phyloP scores from a whole-genome alignment of 1,284 basidiomycete genomes.

The Coriolopsis trogii region DNA sequence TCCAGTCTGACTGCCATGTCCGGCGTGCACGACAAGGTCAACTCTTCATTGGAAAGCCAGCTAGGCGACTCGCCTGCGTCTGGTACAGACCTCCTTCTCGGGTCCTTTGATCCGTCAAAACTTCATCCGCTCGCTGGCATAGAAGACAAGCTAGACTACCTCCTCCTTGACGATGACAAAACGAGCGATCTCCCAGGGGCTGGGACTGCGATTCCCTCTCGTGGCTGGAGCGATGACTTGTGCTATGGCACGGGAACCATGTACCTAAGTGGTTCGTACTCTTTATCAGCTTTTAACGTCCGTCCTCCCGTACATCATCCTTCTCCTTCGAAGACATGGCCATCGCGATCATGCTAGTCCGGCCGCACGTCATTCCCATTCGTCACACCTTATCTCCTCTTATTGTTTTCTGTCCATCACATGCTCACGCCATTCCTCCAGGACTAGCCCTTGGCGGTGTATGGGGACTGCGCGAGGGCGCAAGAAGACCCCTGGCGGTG shows the following conservation, averaged over 20 bases:
- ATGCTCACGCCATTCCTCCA: conserved; percentile 67
- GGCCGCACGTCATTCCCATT: conserved; percentile 20
- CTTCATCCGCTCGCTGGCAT: conserved; percentile 90
- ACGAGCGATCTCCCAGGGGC: conserved; percentile 85
- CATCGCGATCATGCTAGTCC: conserved; percentile 21
- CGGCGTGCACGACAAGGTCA: conserved; percentile 8
- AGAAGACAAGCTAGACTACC: conserved; percentile 89
- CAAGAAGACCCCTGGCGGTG: conserved; percentile 82
- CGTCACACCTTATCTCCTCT: conserved; percentile 76
- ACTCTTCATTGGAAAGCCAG: conserved; percentile 41
- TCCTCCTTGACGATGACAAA: conserved; percentile 93
- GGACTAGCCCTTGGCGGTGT: conserved; percentile 92
- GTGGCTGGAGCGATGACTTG: conserved; percentile 99
- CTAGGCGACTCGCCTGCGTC: conserved; percentile 57
- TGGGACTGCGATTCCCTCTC: conserved; percentile 84
- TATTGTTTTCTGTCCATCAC: conserved; percentile 77
- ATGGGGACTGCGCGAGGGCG: conserved; percentile 96
- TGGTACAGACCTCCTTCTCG: conserved; percentile 75
- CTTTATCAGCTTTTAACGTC: conserved; percentile 31
- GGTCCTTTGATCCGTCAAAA: conserved; percentile 86
- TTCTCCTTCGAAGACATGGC: conserved; percentile 21
- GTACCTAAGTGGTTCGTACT: conserved; percentile 90
- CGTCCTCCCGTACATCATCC: conserved; percentile 30
- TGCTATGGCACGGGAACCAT: conserved; percentile 99
- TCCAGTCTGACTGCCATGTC: conserved; percentile 13